Evolutionary conservation across 108 stramenopile species (phyloP), one percentile per base, ranked within the genome.

Genomic region (Nannochloropsis oceanica): DNA sequence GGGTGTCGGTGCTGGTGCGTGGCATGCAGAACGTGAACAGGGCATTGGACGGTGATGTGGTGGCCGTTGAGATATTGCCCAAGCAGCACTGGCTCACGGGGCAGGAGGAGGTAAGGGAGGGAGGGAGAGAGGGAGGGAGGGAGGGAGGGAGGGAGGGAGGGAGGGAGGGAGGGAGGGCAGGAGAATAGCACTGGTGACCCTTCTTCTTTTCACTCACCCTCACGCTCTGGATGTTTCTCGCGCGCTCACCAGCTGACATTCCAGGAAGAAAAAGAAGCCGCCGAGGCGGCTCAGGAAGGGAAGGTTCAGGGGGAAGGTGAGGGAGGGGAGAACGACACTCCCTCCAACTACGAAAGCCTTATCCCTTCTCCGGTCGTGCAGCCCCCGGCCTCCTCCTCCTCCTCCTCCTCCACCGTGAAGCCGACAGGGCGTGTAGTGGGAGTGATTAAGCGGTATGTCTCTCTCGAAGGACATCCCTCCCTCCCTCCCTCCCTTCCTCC

Each of bases 31-130:
- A 94, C 90, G 90, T 95, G 26, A 99, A 99, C 90, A 92, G 99
- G 73, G 97, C 96, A 0, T 91, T 98, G 26, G 96, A 98, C 84
- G 99, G 97, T 2, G 99, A 99, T 86, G 85, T 96, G 18, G 99
- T 99, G 25, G 96, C 96, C 10, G 89, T 99, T 80, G 93, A 93
- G 43, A 44, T 92, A 20, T 43, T 91, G 27, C 85, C 90, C 11
- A 59, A 86, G 84, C 44, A 25, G 18, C 85, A 90, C 18, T 90
- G 90, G 86, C 73, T 42, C 27, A 24, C 83, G 14, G 46, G 59
- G 11, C 14, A 26, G 13, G 24, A 80, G 12, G 24, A 80, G 24
- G 24, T 80, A 24, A 80, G 46, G 46, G 46, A 50, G 46, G 46
- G 46, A 50, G 46, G 46, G 46, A 0, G 46, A 18, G 46, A 50